Evolutionary conservation across 345 rosid species (phyloP), one percentile per base, ranked within the genome.

Genomic region (Lepidium sativum): DNA sequence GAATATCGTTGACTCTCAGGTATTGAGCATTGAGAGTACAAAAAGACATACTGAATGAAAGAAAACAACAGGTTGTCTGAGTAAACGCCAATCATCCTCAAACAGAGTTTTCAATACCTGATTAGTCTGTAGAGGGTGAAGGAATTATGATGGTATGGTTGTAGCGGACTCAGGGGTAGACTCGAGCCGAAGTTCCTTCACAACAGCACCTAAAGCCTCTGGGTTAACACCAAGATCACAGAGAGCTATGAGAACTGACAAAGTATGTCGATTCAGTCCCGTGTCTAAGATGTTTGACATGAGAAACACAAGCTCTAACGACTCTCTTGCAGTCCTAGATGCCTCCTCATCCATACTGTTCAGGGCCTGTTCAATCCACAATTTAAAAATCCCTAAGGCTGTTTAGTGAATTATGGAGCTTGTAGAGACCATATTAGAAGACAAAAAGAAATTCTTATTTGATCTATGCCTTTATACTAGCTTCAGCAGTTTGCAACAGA

Each of bases 151-250:
- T 12, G 48, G n/a, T 1, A 4, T 33, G 2, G 31, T 25, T 15
- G 71, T 55, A 16, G 37, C 31, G 25, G 49, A 39, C 2, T 50
- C 68, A 0, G 68, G 49, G 0, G 39, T 37, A 56, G 64, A 37
- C 13, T 47, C 64, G 1, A 35, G 57, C 6, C 59, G 51, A 49
- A 76, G 79, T 73, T 76, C 79, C 66, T 76, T 76, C 3, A 76
- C 79, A 27, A 66, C 61, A 70, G 76, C 71, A 54, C 76, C 79
- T 18, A 76, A 29, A 65, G 79, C 79, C 62, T 76, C 79, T 0
- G 79, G 73, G 50, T 76, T 76, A 13, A 71, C 38, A 71, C 79
- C 79, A 40, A 76, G 69, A 52, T 76, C 79, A 43, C 79, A 71
- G 33, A 76, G 79, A 8, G 79, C 79, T 53, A 71, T 76, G 6